Conservation (phyloP, 2,329 filamentous ascomycete genomes). For the Aspergillus sp. region DNA sequence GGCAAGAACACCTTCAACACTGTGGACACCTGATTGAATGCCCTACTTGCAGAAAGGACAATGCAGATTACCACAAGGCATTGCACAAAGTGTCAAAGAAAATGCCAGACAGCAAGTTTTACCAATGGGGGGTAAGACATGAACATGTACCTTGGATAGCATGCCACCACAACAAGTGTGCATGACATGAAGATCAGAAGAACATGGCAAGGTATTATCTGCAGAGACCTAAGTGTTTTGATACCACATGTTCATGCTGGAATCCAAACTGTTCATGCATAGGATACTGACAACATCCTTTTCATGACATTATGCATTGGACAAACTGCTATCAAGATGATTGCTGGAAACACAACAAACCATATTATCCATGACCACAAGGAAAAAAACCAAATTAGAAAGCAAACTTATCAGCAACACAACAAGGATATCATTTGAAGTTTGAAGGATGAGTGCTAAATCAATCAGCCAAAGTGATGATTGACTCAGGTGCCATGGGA, state of each 20-base stretch:
- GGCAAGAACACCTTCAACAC: not conserved
- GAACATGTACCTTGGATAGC: not conserved
- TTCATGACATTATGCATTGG: no score
- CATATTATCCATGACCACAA: not conserved
- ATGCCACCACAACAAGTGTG: no score
- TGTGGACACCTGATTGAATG: not conserved
- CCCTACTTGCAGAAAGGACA: not conserved
- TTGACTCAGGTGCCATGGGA: not conserved
- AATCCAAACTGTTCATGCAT: no score
- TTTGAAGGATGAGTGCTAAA: not conserved
- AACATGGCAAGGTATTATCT: no score
- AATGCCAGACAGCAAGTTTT: not conserved
- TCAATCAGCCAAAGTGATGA: not conserved
- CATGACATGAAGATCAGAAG: no score
- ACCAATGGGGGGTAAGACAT: not conserved
- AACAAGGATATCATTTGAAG: not conserved
- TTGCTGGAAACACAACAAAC: not conserved
- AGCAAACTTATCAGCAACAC: not conserved
- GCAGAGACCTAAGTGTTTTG: no score
- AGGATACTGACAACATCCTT: no score
- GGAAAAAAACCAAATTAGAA: not conserved
- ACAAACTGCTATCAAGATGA: not conserved
- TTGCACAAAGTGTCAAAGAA: not conserved
- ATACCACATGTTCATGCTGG: no score
- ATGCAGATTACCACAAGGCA: not conserved